These are phyloP conservation scores for Lignosus rhinocerotis DNA, from an alignment of 1,284 basidiomycete species.

Conservation along the genomic window DNA sequence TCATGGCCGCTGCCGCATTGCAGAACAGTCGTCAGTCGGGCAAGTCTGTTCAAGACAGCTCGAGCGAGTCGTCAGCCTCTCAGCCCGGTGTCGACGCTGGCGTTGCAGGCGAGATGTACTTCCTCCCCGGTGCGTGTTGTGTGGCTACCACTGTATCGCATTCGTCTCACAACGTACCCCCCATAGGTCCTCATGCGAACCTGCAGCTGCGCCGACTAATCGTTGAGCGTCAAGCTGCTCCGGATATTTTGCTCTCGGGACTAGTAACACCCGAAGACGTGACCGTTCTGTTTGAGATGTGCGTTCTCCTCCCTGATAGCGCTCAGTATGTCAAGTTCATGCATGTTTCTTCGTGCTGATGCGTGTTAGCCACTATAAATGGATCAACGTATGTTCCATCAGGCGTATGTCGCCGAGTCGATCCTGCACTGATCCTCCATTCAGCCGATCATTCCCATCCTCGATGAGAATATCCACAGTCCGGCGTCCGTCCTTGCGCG, in stretches of 20 bases:
- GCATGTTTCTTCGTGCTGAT: neutral
- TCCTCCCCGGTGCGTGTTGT: slow-evolving; percentile 30
- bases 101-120: slow-evolving; percentile 32
- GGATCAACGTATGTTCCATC: slow-evolving; percentile 37
- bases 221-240: slow-evolving; percentile 43
- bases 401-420: slow-evolving; percentile 20
- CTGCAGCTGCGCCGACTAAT: slow-evolving; percentile 41
- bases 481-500: slow-evolving; percentile 38
- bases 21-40: slow-evolving; percentile 20
- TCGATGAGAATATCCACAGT: slow-evolving; percentile 41
- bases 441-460: slow-evolving; percentile 37
- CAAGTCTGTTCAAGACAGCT: slow-evolving; percentile 15
- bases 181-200: slow-evolving; percentile 33
- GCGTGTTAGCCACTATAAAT: slow-evolving; percentile 36
- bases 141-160: neutral
- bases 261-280: slow-evolving; percentile 45
- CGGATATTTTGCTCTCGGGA: slow-evolving; percentile 45
- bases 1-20: slow-evolving; percentile 34
- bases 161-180: no score
- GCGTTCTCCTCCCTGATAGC: slow-evolving; percentile 28
- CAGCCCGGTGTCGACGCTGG: slow-evolving; percentile 22
- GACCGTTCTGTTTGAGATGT: slow-evolving; percentile 46
- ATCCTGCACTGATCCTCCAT: slow-evolving; percentile 57
- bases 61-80: slow-evolving; percentile 11
- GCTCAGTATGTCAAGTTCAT: neutral